A percentile compares a stretch with the other conserved stretches of the same genome.
These are phyloP conservation scores for Coemansia asiatica DNA, from an alignment of 192 early-diverging fungal species.

Conservation along the genomic window DNA sequence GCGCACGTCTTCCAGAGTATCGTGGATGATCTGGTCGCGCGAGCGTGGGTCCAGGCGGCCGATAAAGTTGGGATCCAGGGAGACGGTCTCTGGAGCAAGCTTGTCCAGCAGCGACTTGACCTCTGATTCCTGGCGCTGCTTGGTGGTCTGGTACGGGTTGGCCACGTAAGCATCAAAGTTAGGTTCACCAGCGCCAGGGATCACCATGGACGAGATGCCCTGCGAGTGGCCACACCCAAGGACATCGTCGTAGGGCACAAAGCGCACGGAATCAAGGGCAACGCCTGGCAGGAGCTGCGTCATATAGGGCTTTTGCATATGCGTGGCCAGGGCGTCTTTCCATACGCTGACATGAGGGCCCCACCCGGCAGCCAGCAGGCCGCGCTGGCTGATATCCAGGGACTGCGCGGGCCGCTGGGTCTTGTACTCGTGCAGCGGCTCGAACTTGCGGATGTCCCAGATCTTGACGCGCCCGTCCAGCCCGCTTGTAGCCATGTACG, in stretches of 20 bases:
- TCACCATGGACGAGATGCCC: constrained; percentile 77
- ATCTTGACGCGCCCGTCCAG: constrained; percentile 86
- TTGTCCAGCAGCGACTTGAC: constrained; percentile 88
- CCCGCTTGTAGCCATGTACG: constrained; percentile 90
- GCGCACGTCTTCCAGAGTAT: constrained; percentile 10
- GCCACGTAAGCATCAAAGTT: constrained; percentile 93
- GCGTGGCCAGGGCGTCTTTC: constrained; percentile 81
- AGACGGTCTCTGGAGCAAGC: constrained; percentile 91
- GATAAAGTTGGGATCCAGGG: constrained; percentile 77
- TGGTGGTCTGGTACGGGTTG: constrained; percentile 89
- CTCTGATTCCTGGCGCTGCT: constrained; percentile 86
- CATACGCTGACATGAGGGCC: constrained; percentile 80
- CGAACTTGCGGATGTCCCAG: constrained; percentile 91
- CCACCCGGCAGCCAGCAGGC: constrained; percentile 79
- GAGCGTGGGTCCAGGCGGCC: constrained; percentile 74
- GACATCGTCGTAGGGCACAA: constrained; percentile 97
- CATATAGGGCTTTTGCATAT: constrained; percentile 87
- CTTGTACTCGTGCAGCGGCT: constrained; percentile 75
- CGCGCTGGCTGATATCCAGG: constrained; percentile 80
- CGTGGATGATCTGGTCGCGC: constrained; percentile 20
- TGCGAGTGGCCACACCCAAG: constrained; percentile 78
- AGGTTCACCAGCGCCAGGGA: constrained; percentile 95
- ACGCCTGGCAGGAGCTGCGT: constrained; percentile 64
- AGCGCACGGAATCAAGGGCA: constrained; percentile 59
- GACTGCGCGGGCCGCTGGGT: constrained; percentile 75